Evolutionary conservation across 164 flowering plant species (phyloP).

Genomic region (Sedum album): DNA sequence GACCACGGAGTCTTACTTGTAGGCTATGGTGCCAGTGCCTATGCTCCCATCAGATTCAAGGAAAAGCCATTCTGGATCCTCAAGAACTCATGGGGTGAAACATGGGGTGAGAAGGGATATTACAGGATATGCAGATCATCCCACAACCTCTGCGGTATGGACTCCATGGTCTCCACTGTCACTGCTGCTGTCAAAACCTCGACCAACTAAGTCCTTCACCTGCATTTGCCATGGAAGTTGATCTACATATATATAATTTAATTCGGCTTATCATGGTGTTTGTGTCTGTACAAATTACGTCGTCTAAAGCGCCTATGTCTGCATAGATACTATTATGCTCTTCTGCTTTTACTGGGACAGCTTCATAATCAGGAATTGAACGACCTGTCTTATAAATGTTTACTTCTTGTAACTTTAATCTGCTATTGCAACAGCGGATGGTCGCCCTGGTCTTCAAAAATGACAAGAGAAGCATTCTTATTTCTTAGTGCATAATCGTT

Average conservation of each 20-base stretch:
- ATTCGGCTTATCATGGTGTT: neutral
- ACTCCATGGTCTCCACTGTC: slow-evolving; percentile 90
- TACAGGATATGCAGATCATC: slow-evolving; percentile 83
- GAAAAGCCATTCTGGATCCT: slow-evolving; percentile 90
- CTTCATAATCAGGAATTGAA: neutral
- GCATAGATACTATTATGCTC: neutral
- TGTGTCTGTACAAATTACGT: neutral
- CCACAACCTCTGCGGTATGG: slow-evolving; percentile 74
- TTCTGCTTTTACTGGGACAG: neutral
- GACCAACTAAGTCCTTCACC: neutral
- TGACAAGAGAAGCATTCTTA: too few species aligned
- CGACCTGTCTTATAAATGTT: neutral
- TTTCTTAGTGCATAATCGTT: too few species aligned
- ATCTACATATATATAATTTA: neutral
- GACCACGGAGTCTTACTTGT: slow-evolving; percentile 89
- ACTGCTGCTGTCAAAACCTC: slow-evolving; percentile 26
- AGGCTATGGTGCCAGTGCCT: slow-evolving; percentile 72
- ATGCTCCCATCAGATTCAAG: slow-evolving; percentile 65
- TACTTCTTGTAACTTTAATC: too few species aligned
- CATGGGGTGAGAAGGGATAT: slow-evolving; percentile 85
- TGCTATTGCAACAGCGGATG: too few species aligned
- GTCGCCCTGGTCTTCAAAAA: too few species aligned
- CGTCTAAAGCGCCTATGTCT: neutral
- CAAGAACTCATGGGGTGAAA: slow-evolving; percentile 92
- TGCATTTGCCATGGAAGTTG: neutral